Conservation (phyloP, 805 yeast species). For the Candida nanaspora region DNA sequence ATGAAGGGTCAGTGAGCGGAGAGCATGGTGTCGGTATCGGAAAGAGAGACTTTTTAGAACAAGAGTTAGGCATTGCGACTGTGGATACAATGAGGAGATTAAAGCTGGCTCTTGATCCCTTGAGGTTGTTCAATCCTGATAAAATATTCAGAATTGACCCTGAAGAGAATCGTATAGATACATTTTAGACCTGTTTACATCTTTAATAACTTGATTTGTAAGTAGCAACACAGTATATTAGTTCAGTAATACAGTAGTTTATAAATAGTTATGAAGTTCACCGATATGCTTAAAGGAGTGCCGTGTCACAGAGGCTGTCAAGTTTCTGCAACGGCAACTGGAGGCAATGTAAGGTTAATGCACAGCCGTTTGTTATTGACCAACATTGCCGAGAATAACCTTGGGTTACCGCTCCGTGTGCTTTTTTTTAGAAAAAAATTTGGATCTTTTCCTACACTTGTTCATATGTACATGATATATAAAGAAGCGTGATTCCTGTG, state of each 20-base stretch:
- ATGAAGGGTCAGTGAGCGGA: conserved; percentile 82
- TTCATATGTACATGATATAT: no score
- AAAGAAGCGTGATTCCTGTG: no score
- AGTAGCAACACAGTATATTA: neutral
- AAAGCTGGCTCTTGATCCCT: conserved; percentile 69
- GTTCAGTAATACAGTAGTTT: no score
- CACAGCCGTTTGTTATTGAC: no score
- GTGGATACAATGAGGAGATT: conserved; percentile 67
- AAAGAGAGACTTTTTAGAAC: conserved; percentile 51
- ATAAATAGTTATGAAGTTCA: no score
- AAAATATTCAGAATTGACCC: conserved; percentile 71
- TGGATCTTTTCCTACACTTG: no score
- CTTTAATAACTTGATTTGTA: no score
- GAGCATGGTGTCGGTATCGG: conserved; percentile 86
- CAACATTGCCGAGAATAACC: neutral
- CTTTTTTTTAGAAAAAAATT: neutral
- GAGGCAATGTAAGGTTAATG: no score
- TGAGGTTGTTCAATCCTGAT: conserved; percentile 69
- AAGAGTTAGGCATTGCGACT: conserved; percentile 63
- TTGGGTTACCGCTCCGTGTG: neutral
- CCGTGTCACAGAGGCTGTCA: no score
- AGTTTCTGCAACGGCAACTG: no score
- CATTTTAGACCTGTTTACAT: neutral
- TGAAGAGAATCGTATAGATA: conserved; percentile 14
- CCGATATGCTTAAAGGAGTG: no score